Evolutionary conservation across 768 basidiomycete genomes (phyloP).

Genomic region (Kwoniella heveanensis): DNA sequence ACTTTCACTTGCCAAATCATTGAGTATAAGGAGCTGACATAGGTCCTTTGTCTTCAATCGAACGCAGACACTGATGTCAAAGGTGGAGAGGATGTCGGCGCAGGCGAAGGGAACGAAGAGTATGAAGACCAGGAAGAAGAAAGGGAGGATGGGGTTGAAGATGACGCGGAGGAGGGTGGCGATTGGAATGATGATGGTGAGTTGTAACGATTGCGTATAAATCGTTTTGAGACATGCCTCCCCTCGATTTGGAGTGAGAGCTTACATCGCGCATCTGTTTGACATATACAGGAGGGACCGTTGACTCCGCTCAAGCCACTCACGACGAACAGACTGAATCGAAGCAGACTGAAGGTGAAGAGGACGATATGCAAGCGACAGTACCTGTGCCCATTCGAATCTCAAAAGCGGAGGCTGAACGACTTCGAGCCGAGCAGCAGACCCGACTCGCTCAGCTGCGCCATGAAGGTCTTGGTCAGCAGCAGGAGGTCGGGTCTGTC

Average conservation of each 20-base stretch:
- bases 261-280: not conserved
- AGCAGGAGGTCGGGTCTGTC: not conserved
- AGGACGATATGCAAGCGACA: constrained; percentile 16
- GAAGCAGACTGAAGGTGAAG: constrained; percentile 7
- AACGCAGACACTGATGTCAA: not conserved
- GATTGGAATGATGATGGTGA: constrained; percentile 24
- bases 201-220: not conserved
- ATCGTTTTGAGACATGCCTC: not conserved
- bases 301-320: constrained; percentile 8
- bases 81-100: constrained; percentile 8
- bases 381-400: constrained; percentile 6
- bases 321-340: constrained; percentile 9
- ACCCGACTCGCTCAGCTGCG: not conserved
- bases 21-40: constrained; percentile 3
- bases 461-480: constrained; percentile 10
- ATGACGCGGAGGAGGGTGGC: constrained; percentile 4
- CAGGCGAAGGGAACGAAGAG: constrained; percentile 1
- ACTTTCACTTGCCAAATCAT: no score
- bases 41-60: constrained; percentile 1
- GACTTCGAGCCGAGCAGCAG: not conserved
- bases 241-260: not conserved
- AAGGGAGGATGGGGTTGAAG: constrained; percentile 7
- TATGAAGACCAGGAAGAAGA: constrained; percentile 18
- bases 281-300: constrained; percentile 10
- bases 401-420: not conserved